Evolutionary conservation across 1,139 yeast genomes (phyloP), one percentile per base, ranked within the genome.

Genomic region (Fermentozyma sake): DNA sequence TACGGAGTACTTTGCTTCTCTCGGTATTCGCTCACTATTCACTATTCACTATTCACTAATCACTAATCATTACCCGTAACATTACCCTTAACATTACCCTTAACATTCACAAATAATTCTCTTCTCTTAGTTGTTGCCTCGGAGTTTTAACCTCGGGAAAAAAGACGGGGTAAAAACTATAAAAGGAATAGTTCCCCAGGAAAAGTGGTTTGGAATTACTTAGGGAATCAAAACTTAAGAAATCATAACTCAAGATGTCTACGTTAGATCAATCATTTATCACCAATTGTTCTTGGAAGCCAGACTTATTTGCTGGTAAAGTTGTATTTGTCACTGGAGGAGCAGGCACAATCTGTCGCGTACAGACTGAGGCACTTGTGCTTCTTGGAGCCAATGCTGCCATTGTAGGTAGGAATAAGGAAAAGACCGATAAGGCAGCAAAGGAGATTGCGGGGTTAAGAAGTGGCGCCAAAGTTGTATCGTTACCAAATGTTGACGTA

Each of bases 231-330:
- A 14, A 27, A 20, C n/a, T 16, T n/a, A 23, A 4, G 21, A 15
- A n/a, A n/a, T n/a, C n/a, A n/a, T n/a, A n/a, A n/a, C n/a, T n/a
- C n/a, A 24, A 17, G 5, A 35, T 35, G 39, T 22, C 37, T 11
- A 33, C 34, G 8, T 53, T 24, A 24, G 58, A 55, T 32, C 50
- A 47, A 39, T 37, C 56, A 13, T 59, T 44, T 30, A 51, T 55
- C 3, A 37, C 43, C 7, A 38, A 43, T 14, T 44, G 62, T 7
- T 40, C 45, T 15, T 66, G 70, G 71, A 79, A 77, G 40, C 70
- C 77, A 1, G 79, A 73, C 38, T 42, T 86, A 20, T 86, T 86
- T 58, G 63, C 73, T 32, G 93, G 85, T 13, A 87, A 86, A 53
- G 95, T 85, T 10, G 52, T 40, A 14, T 50, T 51, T 31, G 55